These are phyloP conservation scores for Aureobasidium sp. DNA, from an alignment of 2,329 filamentous ascomycete genomes.

Conservation along the genomic window DNA sequence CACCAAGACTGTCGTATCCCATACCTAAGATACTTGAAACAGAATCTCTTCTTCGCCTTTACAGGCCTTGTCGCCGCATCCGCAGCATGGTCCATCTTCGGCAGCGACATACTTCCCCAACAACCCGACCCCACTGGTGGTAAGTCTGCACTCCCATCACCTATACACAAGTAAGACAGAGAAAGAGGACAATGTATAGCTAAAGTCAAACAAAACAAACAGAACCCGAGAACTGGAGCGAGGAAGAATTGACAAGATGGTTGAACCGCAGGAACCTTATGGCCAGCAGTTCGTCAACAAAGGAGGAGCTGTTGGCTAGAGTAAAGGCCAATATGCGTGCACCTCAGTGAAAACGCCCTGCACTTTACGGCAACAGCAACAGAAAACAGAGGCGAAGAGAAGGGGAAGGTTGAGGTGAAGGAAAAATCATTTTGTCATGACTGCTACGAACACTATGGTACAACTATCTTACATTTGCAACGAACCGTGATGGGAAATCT, in stretches of 20 bases:
- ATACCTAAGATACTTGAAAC: neutral
- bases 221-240: constrained; percentile 66
- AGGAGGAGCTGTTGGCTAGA: constrained; percentile 56
- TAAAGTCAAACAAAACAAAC: no score
- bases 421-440: neutral
- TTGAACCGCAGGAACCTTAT: constrained; percentile 58
- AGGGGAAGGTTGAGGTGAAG: neutral
- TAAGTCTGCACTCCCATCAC: no score
- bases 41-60: constrained; percentile 53
- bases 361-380: no score
- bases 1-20: no score
- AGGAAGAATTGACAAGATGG: constrained; percentile 73
- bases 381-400: no score
- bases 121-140: constrained; percentile 69
- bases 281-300: constrained; percentile 49
- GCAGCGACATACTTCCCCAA: constrained; percentile 71
- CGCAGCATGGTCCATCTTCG: constrained; percentile 78
- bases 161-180: no score
- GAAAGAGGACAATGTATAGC: no score
- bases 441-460: constrained; percentile 7
- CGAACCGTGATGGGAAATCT: neutral
- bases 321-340: constrained; percentile 59
- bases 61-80: constrained; percentile 72
- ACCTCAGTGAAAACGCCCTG: constrained; percentile 21
- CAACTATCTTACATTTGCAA: neutral